Evolutionary conservation across 2,329 filamentous ascomycete species (phyloP), one percentile per base, ranked within the genome.

Genomic region (Blumeria hordei): DNA sequence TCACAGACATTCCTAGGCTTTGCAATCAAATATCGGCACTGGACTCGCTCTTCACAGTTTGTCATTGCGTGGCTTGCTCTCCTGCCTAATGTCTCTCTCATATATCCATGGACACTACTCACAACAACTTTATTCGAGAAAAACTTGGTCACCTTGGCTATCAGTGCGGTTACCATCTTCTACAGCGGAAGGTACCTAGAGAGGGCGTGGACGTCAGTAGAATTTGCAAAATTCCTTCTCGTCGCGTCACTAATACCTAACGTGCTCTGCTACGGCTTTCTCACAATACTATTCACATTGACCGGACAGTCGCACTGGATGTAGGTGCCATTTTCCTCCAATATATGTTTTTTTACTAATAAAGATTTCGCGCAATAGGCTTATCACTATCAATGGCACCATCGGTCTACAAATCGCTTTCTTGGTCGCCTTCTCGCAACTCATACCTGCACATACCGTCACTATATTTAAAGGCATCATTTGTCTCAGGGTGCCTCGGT

Each of bases 391-490:
- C 64, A 85, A 85, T 62, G 92, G 92, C 62, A 88, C 88, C 55
- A 82, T 94, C 59, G 81, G 88, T 14, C 74, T 95, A 56, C 90
- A 95, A 68, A 88, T 92, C 50, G 82, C 85, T 58, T 96, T 96
- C 71, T 83, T 98, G 58, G 86, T 96, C 63, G 86, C 90, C 55
- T 94, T 96, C 70, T 96, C 94, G 70, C 92, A 98, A 69, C 85
- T 98, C 53, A 84, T 96, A 37, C 92, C 92, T 21, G 88, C 94
- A 58, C 92, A 98, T 68, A 98, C 92, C 10, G 90, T 96, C 54
- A 92, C 90, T 4, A 78, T 98, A 57, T 90, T 94, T 71, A 83
- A 84, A 60, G 88, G 88, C 59, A 71, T 94, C 58, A 67, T 96
- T 57, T 94, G 92, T 57, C 80, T 96, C 67, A 85, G 90, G 61